Percentiles rank a stretch among this genome's conserved stretches.
Evolutionary conservation across 208 protist genomes (phyloP).

Genomic region (Herpetomonas tarakana): DNA sequence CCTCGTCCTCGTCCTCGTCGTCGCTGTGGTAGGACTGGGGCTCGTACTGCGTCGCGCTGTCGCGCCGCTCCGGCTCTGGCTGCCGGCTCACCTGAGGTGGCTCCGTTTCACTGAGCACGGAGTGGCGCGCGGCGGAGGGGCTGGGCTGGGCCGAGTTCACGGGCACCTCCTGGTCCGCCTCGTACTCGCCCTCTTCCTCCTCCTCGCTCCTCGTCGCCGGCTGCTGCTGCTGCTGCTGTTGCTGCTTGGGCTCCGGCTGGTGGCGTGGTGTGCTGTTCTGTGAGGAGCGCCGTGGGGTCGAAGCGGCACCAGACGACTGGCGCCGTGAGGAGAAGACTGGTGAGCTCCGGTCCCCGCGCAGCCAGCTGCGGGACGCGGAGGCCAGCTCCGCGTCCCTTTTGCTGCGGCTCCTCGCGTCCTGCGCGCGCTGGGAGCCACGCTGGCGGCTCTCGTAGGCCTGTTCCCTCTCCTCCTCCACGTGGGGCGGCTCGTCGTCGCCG

Average conservation of each 20-base stretch:
- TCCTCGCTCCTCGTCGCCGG: background rate
- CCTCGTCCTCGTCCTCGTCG: background rate
- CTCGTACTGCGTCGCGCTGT: background rate
- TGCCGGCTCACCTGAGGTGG: background rate
- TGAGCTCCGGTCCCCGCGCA: background rate
- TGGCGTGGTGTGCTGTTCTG: background rate
- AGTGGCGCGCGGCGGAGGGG: background rate
- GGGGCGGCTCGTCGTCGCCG: constrained; percentile 4
- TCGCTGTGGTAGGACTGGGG: background rate
- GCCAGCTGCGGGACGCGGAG: background rate
- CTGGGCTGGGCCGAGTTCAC: background rate
- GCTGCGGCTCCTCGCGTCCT: background rate
- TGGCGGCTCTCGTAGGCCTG: background rate
- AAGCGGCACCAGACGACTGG: too few species aligned
- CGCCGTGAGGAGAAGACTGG: background rate
- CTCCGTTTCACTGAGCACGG: background rate
- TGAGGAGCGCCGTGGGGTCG: too few species aligned
- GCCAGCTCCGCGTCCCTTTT: background rate
- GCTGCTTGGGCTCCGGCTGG: background rate
- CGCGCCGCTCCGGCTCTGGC: too few species aligned
- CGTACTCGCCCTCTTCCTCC: background rate
- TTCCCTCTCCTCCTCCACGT: background rate
- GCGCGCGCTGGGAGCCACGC: background rate
- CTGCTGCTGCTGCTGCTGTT: background rate
- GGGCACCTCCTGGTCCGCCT: background rate